Percentiles rank a stretch among this genome's conserved stretches.
Conservation (phyloP, 2,329 filamentous ascomycete species). For the Botryotinia narcissicola region DNA sequence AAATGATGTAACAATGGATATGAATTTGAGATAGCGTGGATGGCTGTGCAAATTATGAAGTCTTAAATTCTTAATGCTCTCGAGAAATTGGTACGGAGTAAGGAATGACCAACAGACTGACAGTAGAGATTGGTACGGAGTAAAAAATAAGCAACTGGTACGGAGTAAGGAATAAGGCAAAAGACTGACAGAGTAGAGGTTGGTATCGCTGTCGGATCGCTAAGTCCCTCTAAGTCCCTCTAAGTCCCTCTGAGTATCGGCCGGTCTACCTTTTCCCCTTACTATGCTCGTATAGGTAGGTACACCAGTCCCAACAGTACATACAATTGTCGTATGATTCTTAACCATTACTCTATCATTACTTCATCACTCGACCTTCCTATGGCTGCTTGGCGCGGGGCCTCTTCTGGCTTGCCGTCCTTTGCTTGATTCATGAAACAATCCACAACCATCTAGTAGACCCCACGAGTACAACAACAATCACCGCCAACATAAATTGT, state of each 20-base stretch:
- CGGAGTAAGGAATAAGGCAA: too few relatives aligned
- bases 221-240: background rate
- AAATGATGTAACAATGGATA: background rate
- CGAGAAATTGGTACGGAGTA: background rate
- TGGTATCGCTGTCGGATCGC: background rate
- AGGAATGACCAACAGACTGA: background rate
- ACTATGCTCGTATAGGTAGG: background rate
- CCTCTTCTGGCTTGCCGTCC: background rate
- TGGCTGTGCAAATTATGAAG: background rate
- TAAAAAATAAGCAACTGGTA: too few relatives aligned
- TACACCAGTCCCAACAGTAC: background rate
- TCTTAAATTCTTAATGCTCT: background rate
- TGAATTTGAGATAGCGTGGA: background rate
- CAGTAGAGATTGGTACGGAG: too few relatives aligned
- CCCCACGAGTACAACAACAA: background rate
- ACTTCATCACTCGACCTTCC: background rate
- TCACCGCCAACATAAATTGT: background rate
- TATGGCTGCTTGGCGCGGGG: background rate
- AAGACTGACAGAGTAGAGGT: background rate
- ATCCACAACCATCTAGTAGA: background rate
- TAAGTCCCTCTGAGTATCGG: background rate
- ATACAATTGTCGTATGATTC: background rate
- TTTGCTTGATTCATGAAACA: background rate
- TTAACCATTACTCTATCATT: constrained; percentile 4
- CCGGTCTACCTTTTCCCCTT: background rate